Base-by-base conservation (phyloP, 2,329 filamentous ascomycete genomes). In the Colletotrichum horii region DNA sequence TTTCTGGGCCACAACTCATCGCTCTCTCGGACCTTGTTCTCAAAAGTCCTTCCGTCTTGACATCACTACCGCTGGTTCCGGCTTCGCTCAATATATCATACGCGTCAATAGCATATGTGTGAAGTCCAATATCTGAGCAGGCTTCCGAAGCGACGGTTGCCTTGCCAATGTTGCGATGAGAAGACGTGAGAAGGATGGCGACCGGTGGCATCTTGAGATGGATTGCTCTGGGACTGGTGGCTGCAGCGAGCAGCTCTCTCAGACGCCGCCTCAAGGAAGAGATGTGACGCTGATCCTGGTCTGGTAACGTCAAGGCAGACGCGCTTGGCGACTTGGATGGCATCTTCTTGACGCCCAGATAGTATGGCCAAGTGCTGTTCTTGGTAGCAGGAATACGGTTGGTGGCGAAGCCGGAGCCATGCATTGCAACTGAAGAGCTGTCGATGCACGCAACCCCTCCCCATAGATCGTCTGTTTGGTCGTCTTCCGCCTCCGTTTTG, bases 71-170 rank as follows among this genome's bases (percentile, higher is more conserved):
- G 69, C 95, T 95, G 1, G 94, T 94, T 60, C 94, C 94, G 16
- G 95, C 95, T 83, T 98, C 96, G n/a, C 95, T 96, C 6, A 98
- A 88, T 56, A 99, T 95, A 80, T 99, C 97, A 80, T 98, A 98
- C 0, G 95, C 94, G 83, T 98, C 96, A 68, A 99, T 94, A 1
- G 91, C 86, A 82, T 98, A 98, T 0, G 93, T 94, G 83, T 99
- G 97, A 19, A 98, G 88, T 5, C 97, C 97, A 77, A 98, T 93
- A 80, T 98, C 96, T 4, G 94, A 91, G 83, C 96, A 98, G 6
- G 96, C 96, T 58, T 92, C 91, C 2, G 88, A 89, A 0, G 95
- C 95, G 26, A 96, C 86, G 4, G 93, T 94, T n/a, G 94, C 89
- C 83, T 99, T 99, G 66, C 97, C 97, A 79, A 98, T 98, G 76